These are phyloP conservation scores for Limnanthes douglasii DNA, from an alignment of 345 rosid species.

Conservation along the genomic window DNA sequence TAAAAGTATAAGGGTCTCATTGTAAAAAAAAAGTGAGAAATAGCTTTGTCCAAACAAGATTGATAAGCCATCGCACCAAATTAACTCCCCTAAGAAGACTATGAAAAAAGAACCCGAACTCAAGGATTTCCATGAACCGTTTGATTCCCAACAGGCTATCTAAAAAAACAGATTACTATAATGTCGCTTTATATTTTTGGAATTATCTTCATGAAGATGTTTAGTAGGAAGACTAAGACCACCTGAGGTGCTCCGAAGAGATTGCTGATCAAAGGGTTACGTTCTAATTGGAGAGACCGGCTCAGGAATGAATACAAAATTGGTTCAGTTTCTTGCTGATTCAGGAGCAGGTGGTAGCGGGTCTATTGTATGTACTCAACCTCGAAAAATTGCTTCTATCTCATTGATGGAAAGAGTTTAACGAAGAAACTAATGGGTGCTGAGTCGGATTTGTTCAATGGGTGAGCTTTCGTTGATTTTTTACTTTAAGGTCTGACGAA, in stretches of 20 bases:
- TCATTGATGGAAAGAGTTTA: slow-evolving; percentile 60
- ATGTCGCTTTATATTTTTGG: slow-evolving; percentile 21
- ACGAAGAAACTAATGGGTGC: slow-evolving; percentile 64
- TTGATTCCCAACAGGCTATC: slow-evolving; percentile 5
- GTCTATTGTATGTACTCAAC: slow-evolving; percentile 77
- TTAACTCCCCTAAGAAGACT: neutral
- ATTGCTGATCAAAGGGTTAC: slow-evolving; percentile 20
- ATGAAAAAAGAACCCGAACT: too few relatives aligned
- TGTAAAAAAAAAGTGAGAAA: too few relatives aligned
- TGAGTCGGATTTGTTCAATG: too few relatives aligned
- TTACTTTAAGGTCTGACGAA: too few relatives aligned
- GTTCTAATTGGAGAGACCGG: slow-evolving; percentile 93
- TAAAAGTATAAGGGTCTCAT: too few relatives aligned
- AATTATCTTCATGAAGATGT: slow-evolving; percentile 15
- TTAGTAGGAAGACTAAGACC: neutral
- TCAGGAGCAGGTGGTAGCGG: slow-evolving; percentile 43
- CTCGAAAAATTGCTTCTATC: slow-evolving; percentile 74
- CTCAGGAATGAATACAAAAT: slow-evolving; percentile 92
- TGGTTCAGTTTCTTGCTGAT: slow-evolving; percentile 86
- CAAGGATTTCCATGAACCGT: neutral
- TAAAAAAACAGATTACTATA: slow-evolving; percentile 13
- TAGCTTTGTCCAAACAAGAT: too few relatives aligned
- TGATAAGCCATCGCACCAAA: slow-evolving; percentile 9
- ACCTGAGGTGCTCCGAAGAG: slow-evolving; percentile 15
- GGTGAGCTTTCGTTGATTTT: too few relatives aligned